Evolutionary conservation across 2,329 filamentous ascomycete species (phyloP), one percentile per base, ranked within the genome.

Genomic region (Periglandula ipomoeae): DNA sequence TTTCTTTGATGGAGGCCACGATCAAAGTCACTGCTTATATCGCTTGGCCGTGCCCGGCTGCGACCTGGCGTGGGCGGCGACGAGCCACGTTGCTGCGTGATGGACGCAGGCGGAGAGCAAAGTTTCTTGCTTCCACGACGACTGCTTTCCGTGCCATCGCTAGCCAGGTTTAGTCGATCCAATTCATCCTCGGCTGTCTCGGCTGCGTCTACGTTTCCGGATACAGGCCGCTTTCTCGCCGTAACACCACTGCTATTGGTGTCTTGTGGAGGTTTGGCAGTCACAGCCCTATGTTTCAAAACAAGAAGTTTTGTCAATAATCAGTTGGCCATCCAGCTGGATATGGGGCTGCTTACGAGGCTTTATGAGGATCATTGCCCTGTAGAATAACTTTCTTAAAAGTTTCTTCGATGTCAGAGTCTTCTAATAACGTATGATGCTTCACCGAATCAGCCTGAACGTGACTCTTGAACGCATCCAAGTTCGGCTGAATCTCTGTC

Each of bases 401-500:
- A 2, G 54, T 58, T 35, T 56, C 48, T n/a, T 57, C 52, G 10
- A 64, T 56, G n/a, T 55, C 59, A 2, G 55, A 41, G 5, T 64
- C 58, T 2, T 52, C 55, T 4, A 50, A 49, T 17, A 61, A 55
- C 24, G 30, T 52, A 4, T 52, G 40, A 17, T 62, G 59, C 5
- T 52, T 55, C 2, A 48, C 17, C 6, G 34, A 22, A 17, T 61
- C 50, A 1, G 43, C 47, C 2, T 48, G 50, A 30, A 59, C 51
- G 27, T 66, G 64, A 1, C 50, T 46, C 13, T 52, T 56, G 50
- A 65, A 65, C 3, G 52, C 53, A 10, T 60, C 55, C 6, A 65
- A 34, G 6, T 54, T 55, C 1, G 55, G 50, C 20, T 55, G 51
- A 9, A 64, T 43, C 4, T 62, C 58, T 23, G 47, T 39, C 1